Percentiles rank a stretch among this genome's conserved stretches.
phyloP scores from a whole-genome alignment of 164 flowering plant species.

The Aristolochia fimbriata region DNA sequence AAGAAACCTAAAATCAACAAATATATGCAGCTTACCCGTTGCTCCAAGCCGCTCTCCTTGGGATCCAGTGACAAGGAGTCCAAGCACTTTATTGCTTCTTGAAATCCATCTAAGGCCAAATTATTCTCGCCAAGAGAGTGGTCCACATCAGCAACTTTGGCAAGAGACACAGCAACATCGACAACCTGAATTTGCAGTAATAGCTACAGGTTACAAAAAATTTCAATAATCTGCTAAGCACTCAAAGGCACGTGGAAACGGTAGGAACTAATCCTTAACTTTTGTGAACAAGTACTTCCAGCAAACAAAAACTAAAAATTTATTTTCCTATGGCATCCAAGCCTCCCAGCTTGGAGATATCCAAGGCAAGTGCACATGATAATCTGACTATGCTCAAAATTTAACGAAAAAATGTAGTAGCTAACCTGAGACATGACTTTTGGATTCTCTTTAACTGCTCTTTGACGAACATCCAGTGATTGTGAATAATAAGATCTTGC shows the following conservation, averaged over 20 bases:
- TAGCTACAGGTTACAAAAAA: neutral
- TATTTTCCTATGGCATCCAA: no score
- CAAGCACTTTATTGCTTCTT: conserved; percentile 65
- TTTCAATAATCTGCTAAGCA: neutral
- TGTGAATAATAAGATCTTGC: conserved; percentile 61
- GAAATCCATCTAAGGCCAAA: conserved; percentile 54
- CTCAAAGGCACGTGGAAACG: neutral
- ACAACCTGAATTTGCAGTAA: conserved; percentile 31
- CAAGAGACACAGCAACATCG: conserved; percentile 82
- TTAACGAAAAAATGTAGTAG: neutral
- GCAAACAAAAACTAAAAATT: no score
- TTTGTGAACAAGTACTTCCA: no score
- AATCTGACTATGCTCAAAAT: no score
- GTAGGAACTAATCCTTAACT: no score
- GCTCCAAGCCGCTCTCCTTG: conserved; percentile 49
- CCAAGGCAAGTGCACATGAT: no score
- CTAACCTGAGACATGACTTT: conserved; percentile 66
- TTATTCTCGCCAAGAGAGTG: conserved; percentile 53
- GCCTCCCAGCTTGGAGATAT: no score
- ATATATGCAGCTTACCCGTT: conserved; percentile 36
- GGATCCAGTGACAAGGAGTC: conserved; percentile 49
- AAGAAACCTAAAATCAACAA: neutral
- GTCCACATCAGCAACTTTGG: conserved; percentile 97
- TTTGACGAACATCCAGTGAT: conserved; percentile 77
- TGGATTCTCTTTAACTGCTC: conserved; percentile 47